These are phyloP conservation scores for Coprinopsis cinerea DNA, from an alignment of 768 basidiomycete genomes.

Conservation along the genomic window DNA sequence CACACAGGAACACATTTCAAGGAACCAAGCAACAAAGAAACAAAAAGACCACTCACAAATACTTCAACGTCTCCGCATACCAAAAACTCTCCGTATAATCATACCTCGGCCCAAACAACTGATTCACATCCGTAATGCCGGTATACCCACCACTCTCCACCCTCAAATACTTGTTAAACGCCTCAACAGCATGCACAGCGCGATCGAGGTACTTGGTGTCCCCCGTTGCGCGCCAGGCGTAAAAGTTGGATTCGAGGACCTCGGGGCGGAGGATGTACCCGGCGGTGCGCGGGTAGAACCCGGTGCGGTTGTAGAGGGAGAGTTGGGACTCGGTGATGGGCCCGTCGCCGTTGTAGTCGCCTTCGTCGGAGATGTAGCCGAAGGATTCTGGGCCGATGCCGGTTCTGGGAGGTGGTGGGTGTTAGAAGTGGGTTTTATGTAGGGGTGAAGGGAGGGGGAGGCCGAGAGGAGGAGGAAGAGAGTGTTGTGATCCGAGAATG, in stretches of 20 bases:
- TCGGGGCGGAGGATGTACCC: slow-evolving; percentile 67
- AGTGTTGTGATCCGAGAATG: too few relatives aligned
- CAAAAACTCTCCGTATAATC: slow-evolving; percentile 66
- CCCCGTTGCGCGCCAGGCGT: slow-evolving; percentile 70
- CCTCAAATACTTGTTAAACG: slow-evolving; percentile 51
- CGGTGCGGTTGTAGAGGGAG: slow-evolving; percentile 55
- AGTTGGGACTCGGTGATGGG: slow-evolving; percentile 50
- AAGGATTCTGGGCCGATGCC: slow-evolving; percentile 75
- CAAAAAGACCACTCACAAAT: slow-evolving; percentile 42
- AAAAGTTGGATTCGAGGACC: slow-evolving; percentile 78
- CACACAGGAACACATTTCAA: background rate
- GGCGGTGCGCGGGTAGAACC: slow-evolving; percentile 4
- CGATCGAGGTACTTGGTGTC: slow-evolving; percentile 62
- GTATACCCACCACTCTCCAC: slow-evolving; percentile 37
- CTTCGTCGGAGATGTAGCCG: slow-evolving; percentile 58
- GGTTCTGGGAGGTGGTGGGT: slow-evolving; percentile 37
- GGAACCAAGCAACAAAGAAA: background rate
- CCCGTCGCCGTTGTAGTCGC: slow-evolving; percentile 50
- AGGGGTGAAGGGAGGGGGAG: background rate
- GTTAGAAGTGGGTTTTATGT: slow-evolving; percentile 3
- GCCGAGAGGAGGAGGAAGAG: too few relatives aligned
- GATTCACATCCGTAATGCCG: slow-evolving; percentile 53
- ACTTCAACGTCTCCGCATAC: slow-evolving; percentile 77
- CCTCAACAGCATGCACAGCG: slow-evolving; percentile 50
- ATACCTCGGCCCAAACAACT: slow-evolving; percentile 27